Base-by-base conservation (phyloP, 2,329 filamentous ascomycete genomes). In the Aspergillus neoniger region DNA sequence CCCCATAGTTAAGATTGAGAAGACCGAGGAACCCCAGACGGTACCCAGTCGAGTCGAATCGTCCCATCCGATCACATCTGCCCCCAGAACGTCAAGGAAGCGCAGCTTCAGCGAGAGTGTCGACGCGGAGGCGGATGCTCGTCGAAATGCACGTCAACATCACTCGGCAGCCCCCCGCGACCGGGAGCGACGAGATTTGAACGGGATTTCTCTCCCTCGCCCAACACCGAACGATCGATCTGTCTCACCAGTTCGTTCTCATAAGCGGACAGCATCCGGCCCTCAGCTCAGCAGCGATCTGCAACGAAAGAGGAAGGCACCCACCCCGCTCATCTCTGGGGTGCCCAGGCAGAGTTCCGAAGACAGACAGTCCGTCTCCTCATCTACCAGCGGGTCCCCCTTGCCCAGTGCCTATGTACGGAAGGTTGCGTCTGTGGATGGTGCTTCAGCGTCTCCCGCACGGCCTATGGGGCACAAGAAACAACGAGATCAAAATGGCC, bases 401-500 rank as follows among this genome's bases (percentile, higher is more conserved):
- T 67, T 77, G 58, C 78, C 77, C 21, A 74, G 74, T 55, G 70
- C 75, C 50, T 72, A 76, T 38, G 57, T 77, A 14, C 78, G 78
- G n/a, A 79, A 77, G 60, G 69, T 79, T 51, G 71, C 74, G 1
- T 78, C 77, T 19, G 67, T 69, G 25, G 76, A 80, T 41, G 73
- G 76, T 48, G 72, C 76, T 17, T 77, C 85, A 68, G 82, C 88
- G 67, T 87, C 91, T 53, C 83, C 90, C 60, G 84, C 87, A 67
- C 88, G 90, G 68, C 86, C 91, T 75, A 72, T 72, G 57, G 71
- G 72, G 2, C 90, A 91, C 72, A 96, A 94, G 75, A 94, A 95
- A 69, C 90, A 94, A 71, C 87, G 94, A 21, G 95, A 98, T 77
- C 91, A 92, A 57, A 96, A 96, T 73, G 95, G 95, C 21, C 90